These are phyloP conservation scores for Xylaria sp. DNA, from an alignment of 2,329 filamentous ascomycete species.

Conservation along the genomic window DNA sequence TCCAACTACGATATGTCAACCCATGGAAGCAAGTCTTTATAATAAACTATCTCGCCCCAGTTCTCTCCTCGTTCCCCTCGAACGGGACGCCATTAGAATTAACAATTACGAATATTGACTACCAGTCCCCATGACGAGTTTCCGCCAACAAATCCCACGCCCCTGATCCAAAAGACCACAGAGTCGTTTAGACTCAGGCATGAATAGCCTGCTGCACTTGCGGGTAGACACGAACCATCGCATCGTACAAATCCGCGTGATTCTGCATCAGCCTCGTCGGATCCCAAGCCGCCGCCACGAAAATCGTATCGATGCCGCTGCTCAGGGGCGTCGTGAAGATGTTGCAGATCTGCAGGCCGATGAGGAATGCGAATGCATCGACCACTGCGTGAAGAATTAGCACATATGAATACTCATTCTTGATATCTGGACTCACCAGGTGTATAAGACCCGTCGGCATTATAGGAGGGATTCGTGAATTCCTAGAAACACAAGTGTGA, in stretches of 20 bases:
- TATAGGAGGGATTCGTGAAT: slow-evolving; percentile 27
- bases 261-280: slow-evolving; percentile 71
- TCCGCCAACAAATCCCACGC: not conserved
- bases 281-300: slow-evolving; percentile 69
- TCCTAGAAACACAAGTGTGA: slow-evolving; percentile 18
- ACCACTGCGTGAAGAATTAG: slow-evolving; percentile 20
- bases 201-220: slow-evolving; percentile 75
- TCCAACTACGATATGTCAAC: too few relatives aligned
- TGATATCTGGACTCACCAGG: slow-evolving; percentile 22
- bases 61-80: not conserved
- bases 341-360: slow-evolving; percentile 84
- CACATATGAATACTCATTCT: not conserved
- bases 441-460: slow-evolving; percentile 25
- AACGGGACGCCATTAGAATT: not conserved
- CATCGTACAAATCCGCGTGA: slow-evolving; percentile 74
- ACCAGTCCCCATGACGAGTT: not conserved
- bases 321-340: slow-evolving; percentile 84
- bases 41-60: not conserved
- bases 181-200: slow-evolving; percentile 34
- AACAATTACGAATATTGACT: not conserved
- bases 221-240: slow-evolving; percentile 77
- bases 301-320: slow-evolving; percentile 87
- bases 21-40: too few relatives aligned
- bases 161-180: not conserved
- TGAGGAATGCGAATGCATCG: slow-evolving; percentile 60